Evolutionary conservation across 2,329 filamentous ascomycete species (phyloP).

Genomic region (Ophiostoma triangulosporum): DNA sequence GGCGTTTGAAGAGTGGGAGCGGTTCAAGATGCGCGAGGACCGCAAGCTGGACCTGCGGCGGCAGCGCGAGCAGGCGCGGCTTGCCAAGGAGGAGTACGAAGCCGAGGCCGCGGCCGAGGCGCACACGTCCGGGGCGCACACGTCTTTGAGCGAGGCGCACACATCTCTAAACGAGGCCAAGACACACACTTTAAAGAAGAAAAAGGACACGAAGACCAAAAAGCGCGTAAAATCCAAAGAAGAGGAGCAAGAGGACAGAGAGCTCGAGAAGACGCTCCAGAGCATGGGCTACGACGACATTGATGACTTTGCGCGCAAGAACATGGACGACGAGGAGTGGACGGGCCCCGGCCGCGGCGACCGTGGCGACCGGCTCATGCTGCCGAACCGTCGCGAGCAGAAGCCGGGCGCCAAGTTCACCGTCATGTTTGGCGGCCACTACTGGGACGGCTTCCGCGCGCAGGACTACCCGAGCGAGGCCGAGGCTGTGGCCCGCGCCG

Average conservation of each 20-base stretch:
- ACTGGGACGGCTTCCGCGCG: conserved; percentile 50
- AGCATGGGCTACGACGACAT: not conserved
- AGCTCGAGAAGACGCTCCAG: not conserved
- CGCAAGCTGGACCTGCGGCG: not conserved
- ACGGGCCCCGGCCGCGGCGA: conserved; percentile 11
- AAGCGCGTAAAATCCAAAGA: not conserved
- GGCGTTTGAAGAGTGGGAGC: conserved; percentile 1
- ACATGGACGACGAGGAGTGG: not conserved
- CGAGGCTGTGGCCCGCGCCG: conserved; percentile 57
- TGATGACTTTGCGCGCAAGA: not conserved
- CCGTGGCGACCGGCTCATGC: not conserved
- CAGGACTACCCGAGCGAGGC: conserved; percentile 46
- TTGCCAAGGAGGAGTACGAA: not conserved
- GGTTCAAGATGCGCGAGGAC: conserved; percentile 1
- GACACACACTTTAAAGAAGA: not conserved
- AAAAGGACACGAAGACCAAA: not conserved
- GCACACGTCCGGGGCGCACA: too few species aligned
- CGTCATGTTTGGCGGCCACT: conserved; percentile 89
- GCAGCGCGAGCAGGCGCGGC: not conserved
- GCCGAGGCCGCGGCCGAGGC: not conserved
- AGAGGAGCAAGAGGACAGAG: not conserved
- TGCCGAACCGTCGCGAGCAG: conserved; percentile 12
- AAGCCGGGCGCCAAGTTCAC: conserved; percentile 65
- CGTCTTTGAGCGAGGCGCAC: too few species aligned
- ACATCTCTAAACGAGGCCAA: too few species aligned